phyloP scores from a whole-genome alignment of 306 rosid species.

The Delonix regia region DNA sequence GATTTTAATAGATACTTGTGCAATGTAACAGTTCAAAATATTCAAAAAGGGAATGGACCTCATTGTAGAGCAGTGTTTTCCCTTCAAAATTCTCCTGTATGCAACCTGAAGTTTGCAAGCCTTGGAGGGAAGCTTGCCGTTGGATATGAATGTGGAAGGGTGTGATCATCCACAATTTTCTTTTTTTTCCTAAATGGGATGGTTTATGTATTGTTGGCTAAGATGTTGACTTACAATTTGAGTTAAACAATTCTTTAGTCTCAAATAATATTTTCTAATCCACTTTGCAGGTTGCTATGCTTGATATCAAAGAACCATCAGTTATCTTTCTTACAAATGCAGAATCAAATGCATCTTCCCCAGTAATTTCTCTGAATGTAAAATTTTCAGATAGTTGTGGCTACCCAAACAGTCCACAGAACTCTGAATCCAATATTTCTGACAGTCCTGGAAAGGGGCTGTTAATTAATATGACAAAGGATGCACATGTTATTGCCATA shows the following conservation, averaged over 20 bases:
- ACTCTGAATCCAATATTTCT: conserved; percentile 47
- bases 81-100: conserved; percentile 62
- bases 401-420: conserved; percentile 44
- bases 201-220: conserved; percentile 14
- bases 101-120: conserved; percentile 60
- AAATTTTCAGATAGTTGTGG: conserved; percentile 52
- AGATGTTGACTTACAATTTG: conserved; percentile 29
- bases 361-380: conserved; percentile 58
- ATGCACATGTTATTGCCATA: conserved; percentile 55
- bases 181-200: conserved; percentile 2
- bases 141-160: conserved; percentile 84
- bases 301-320: conserved; percentile 64
- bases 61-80: conserved; percentile 67
- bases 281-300: conserved; percentile 78
- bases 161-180: conserved; percentile 41
- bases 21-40: conserved; percentile 57
- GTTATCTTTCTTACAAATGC: conserved; percentile 64
- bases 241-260: conserved; percentile 27
- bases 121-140: conserved; percentile 66
- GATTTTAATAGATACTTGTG: conserved; percentile 33
- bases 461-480: conserved; percentile 56
- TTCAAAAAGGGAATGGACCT: conserved; percentile 61
- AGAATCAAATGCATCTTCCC: conserved; percentile 56
- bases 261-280: conserved; percentile 40
- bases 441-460: conserved; percentile 50